Base-by-base conservation (phyloP, 164 flowering plant genomes). In the Aristolochia fimbriata region DNA sequence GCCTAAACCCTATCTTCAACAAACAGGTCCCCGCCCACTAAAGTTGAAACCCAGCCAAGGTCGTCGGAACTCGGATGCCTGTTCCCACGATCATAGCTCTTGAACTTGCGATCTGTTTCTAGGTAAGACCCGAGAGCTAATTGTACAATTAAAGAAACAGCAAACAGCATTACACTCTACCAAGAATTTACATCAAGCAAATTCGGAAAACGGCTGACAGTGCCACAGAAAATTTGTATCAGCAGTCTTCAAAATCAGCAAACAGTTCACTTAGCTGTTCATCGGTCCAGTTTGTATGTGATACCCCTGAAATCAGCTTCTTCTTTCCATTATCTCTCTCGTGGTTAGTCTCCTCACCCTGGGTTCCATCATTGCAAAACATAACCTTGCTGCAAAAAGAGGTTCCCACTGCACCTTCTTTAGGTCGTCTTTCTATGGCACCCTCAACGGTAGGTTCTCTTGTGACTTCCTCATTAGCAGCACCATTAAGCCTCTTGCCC, bases 251-350 rank as follows among this genome's bases (percentile, higher is more conserved):
- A 70, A 70, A 74, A 54, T 59, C 71, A 33, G 65, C 80, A 54
- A 80, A 76, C 7, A 88, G 84, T 74, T 79, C 81, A 37, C 71
- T 77, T 43, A 88, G 71, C 70, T 88, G 91, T 65, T 88, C 90
- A 57, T 86, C 91, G 16, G 96, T 88, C 88, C 91, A 88, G 45
- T 74, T 58, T 10, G 86, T 82, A 9, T 77, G 72, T 59, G 81
- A 57, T 51, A 65, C 60, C 63, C 21, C 73, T 3, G 70, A 47
- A 22, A 58, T 30, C 9, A 46, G 22, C 46, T 60, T 58, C 46
- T 55, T 37, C 20, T n/a, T 55, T 63, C 70, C 73, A 27, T 51
- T 46, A 37, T 37, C 8, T 37, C 43, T 3, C 43, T 37, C 43
- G 8, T 37, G 43, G 57, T 57, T 47, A 43, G 58, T 54, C 47